phyloP scores from a whole-genome alignment of 1,284 basidiomycete species.

The Sanghuangporus sanghuang region DNA sequence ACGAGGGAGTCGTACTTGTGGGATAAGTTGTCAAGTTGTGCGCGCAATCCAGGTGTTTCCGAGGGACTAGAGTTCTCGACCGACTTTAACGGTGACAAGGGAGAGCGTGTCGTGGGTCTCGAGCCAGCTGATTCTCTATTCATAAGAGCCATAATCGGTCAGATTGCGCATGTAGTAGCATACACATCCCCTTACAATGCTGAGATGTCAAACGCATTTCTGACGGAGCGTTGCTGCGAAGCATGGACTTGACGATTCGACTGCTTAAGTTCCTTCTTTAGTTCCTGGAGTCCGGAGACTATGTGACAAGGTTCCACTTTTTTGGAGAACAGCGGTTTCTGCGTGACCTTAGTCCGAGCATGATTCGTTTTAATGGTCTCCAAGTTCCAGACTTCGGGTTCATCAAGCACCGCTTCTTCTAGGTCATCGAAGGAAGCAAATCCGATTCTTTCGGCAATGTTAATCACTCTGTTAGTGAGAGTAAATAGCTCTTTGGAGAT shows the following conservation, averaged over 20 bases:
- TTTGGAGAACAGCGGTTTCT: neutral
- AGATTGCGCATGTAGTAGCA: neutral
- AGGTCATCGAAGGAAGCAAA: constrained; percentile 18
- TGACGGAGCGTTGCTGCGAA: neutral
- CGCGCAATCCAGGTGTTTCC: neutral
- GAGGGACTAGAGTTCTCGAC: neutral
- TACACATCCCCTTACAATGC: neutral
- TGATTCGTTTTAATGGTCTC: neutral
- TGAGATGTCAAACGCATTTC: neutral
- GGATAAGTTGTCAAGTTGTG: neutral
- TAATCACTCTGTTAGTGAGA: constrained; percentile 17
- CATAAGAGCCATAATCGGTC: neutral
- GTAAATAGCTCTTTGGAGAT: constrained; percentile 18
- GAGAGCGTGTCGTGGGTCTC: neutral
- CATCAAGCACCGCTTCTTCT: constrained; percentile 4
- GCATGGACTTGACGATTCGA: constrained; percentile 3
- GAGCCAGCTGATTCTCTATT: neutral
- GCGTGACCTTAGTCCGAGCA: neutral
- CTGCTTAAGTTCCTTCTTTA: constrained; percentile 7
- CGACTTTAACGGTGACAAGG: neutral
- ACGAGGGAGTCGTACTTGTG: constrained; percentile 35
- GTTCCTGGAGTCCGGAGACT: neutral
- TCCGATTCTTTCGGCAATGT: constrained; percentile 20
- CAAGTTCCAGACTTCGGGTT: constrained; percentile 7
- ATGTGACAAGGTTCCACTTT: neutral